Evolutionary conservation across 345 rosid species (phyloP).

Genomic region (Acer saccharum): DNA sequence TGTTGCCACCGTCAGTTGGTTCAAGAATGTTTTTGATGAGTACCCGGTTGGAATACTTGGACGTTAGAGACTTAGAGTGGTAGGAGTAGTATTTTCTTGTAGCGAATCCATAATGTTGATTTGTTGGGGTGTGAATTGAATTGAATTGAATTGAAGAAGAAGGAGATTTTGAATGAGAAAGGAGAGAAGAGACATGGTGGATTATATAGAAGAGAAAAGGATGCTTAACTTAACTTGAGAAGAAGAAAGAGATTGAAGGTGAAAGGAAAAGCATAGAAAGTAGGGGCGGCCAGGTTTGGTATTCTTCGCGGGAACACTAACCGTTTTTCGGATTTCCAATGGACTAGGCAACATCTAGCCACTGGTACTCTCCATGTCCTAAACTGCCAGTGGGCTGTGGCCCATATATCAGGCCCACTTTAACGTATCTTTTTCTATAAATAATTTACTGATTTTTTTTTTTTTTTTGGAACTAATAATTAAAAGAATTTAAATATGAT

Average conservation of each 20-base stretch:
- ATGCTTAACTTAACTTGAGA: constrained; percentile 54
- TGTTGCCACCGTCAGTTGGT: constrained; percentile 46
- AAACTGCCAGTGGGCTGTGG: no score
- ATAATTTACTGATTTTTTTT: no score
- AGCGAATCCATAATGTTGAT: constrained; percentile 22
- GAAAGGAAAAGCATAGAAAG: constrained; percentile 55
- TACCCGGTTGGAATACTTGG: constrained; percentile 67
- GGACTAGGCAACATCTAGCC: background rate
- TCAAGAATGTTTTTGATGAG: constrained; percentile 52
- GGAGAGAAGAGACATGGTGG: constrained; percentile 19
- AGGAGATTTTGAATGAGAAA: background rate
- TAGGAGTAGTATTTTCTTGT: background rate
- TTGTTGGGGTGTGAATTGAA: constrained; percentile 16
- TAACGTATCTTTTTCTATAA: no score
- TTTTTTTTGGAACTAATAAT: no score
- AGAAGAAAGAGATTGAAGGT: constrained; percentile 43
- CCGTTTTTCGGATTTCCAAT: background rate
- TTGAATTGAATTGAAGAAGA: background rate
- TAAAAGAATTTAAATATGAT: no score
- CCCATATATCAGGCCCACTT: no score
- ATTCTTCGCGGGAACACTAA: constrained; percentile 65
- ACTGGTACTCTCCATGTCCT: no score
- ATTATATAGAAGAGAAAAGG: constrained; percentile 41
- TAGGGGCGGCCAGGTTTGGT: constrained; percentile 57
- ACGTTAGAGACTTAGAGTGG: constrained; percentile 25